phyloP scores from a whole-genome alignment of 2,329 filamentous ascomycete genomes.

The Phialocephala sp. region DNA sequence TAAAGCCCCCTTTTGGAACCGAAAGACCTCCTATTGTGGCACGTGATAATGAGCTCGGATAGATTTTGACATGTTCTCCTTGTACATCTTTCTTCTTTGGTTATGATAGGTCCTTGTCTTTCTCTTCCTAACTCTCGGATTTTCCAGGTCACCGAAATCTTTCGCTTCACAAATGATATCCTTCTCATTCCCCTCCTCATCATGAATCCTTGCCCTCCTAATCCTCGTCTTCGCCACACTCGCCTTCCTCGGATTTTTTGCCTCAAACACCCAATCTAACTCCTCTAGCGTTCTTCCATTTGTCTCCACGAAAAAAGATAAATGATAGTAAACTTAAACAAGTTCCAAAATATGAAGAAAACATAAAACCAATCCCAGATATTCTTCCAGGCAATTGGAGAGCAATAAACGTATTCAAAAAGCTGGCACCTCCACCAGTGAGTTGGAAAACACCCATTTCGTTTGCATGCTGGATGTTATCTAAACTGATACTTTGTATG shows the following conservation, averaged over 20 bases:
- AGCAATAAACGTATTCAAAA: slow-evolving; percentile 37
- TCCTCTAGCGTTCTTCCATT: slow-evolving; percentile 60
- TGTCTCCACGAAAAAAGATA: slow-evolving; percentile 57
- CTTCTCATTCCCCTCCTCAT: slow-evolving; percentile 2
- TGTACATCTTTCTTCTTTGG: background rate
- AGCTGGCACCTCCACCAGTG: slow-evolving; percentile 35
- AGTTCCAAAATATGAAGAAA: slow-evolving; percentile 52
- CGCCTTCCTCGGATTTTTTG: slow-evolving; percentile 16
- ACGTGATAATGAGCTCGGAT: background rate
- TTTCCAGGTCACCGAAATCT: background rate
- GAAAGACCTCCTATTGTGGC: background rate
- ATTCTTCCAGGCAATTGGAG: slow-evolving; percentile 38
- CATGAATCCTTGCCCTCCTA: background rate
- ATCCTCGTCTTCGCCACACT: slow-evolving; percentile 3
- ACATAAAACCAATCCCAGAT: slow-evolving; percentile 54
- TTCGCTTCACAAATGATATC: background rate
- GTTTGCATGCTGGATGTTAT: slow-evolving; percentile 46
- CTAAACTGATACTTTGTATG: slow-evolving; percentile 10
- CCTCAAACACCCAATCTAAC: slow-evolving; percentile 55
- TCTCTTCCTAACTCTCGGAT: background rate
- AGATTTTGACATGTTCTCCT: background rate
- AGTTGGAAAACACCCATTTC: slow-evolving; percentile 37
- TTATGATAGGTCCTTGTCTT: background rate
- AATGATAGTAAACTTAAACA: slow-evolving; percentile 49
- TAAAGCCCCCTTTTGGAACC: slow-evolving; percentile 6